phyloP scores from a whole-genome alignment of 192 early-diverging fungal species.

The Gaertneriomyces sp. region DNA sequence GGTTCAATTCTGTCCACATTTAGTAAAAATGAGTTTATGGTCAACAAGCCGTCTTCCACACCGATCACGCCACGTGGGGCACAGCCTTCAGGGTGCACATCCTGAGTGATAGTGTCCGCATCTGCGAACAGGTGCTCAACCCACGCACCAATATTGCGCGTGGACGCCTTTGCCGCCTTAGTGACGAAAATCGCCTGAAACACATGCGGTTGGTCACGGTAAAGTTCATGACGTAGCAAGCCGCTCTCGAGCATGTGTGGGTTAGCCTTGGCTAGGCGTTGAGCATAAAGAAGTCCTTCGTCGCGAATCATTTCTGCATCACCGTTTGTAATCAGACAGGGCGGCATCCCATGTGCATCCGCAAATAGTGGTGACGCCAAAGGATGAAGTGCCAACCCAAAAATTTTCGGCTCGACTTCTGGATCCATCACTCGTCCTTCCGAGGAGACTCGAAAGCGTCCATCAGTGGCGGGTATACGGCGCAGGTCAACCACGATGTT shows the following conservation, averaged over 20 bases:
- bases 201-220: constrained; percentile 4
- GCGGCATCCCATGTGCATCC: constrained; percentile 31
- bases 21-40: not conserved
- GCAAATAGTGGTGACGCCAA: constrained; percentile 42
- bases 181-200: constrained; percentile 1
- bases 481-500: too few relatives aligned
- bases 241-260: not conserved
- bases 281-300: constrained; percentile 38
- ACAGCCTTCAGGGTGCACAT: too few relatives aligned
- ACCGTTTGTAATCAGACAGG: constrained; percentile 37
- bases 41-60: not conserved
- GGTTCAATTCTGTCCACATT: too few relatives aligned
- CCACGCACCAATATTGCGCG: not conserved
- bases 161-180: not conserved
- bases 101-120: not conserved
- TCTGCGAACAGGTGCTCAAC: not conserved
- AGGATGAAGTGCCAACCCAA: constrained; percentile 37
- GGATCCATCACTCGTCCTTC: too few relatives aligned
- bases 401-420: not conserved
- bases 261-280: constrained; percentile 9
- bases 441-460: too few relatives aligned
- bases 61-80: too few relatives aligned
- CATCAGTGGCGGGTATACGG: too few relatives aligned
- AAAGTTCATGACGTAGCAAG: not conserved
- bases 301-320: constrained; percentile 42